These are phyloP conservation scores for Dipodascus geniculatus DNA, from an alignment of 805 yeast genomes.

Conservation along the genomic window DNA sequence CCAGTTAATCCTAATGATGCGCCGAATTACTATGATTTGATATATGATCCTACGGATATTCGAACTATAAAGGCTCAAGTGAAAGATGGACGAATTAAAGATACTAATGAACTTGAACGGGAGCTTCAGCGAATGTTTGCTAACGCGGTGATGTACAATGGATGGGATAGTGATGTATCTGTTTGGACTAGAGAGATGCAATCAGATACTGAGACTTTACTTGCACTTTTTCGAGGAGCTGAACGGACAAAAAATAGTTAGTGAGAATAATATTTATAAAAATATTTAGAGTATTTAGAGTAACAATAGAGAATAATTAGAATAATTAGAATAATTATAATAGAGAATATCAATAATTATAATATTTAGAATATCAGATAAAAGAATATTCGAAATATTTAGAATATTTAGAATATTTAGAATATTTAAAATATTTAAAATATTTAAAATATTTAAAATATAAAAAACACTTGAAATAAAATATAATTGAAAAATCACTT, in stretches of 20 bases:
- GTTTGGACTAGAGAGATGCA: constrained; percentile 60
- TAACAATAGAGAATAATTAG: too few species aligned
- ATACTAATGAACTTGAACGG: constrained; percentile 43
- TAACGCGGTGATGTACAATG: constrained; percentile 75
- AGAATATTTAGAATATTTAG: too few species aligned
- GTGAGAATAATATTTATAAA: too few species aligned
- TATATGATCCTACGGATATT: constrained; percentile 56
- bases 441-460: too few species aligned
- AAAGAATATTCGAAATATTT: too few species aligned
- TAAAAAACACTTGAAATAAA: too few species aligned
- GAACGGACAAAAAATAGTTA: constrained; percentile 9
- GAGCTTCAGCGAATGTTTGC: constrained; percentile 70
- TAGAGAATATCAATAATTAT: neutral
- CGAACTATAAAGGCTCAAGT: constrained; percentile 48
- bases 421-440: too few species aligned
- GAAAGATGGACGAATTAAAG: constrained; percentile 44
- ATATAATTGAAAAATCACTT: too few species aligned
- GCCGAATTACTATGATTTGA: constrained; percentile 51
- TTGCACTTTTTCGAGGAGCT: constrained; percentile 44
- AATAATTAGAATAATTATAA: too few species aligned
- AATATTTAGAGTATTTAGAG: neutral
- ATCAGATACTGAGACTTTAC: constrained; percentile 44
- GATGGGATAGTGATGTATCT: constrained; percentile 48
- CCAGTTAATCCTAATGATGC: constrained; percentile 62
- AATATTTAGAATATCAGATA: too few species aligned